Evolutionary conservation across 495 filamentous ascomycete genomes (phyloP), one percentile per base, ranked within the genome.

Genomic region (Penicillium riverlandense): DNA sequence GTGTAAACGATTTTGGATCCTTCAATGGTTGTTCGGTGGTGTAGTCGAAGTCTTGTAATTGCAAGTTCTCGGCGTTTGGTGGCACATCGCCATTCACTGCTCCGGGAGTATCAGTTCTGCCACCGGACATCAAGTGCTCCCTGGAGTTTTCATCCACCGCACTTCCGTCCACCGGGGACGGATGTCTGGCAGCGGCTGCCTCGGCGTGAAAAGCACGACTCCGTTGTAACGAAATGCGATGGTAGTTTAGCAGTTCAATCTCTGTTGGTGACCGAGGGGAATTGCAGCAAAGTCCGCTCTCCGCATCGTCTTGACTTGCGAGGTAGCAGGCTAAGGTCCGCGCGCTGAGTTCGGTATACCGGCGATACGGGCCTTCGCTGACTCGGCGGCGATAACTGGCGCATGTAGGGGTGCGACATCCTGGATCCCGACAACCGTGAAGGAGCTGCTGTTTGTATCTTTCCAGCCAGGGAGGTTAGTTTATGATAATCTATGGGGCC

Each of bases 381-480:
- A 81, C 61, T 42, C 84, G 74, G 57, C 75, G 83, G 41, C 84
- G 80, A 59, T 76, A 86, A 51, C 79, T 89, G 49, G 88, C 86
- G 66, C 90, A 96, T 29, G 87, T 89, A 11, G 86, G 62, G 1
- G 82, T 92, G 13, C 69, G 74, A 63, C 90, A 96, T 35, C 69
- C 62, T n/a, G 73, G 67, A 38, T 78, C 75, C 38, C 78, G 72
- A 55, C 90, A 96, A 43, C 90, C 90, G 45, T 89, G 76, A 31
- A 88, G 76, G n/a, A 96, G 75, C 65, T 96, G 90, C 13, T 74
- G 69, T 47, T 90, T 85, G 57, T 85, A 94, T 49, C 89, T 95
- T 34, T 50, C 13, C 22, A 14, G 27, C 30, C 10, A 32, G 30
- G 12, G 13, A 15, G 7, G 29, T 35, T 12, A 46, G 43, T 31